Evolutionary conservation across 2,329 filamentous ascomycete genomes (phyloP), one percentile per base, ranked within the genome.

Genomic region (Arthrobotrys entomopaga): DNA sequence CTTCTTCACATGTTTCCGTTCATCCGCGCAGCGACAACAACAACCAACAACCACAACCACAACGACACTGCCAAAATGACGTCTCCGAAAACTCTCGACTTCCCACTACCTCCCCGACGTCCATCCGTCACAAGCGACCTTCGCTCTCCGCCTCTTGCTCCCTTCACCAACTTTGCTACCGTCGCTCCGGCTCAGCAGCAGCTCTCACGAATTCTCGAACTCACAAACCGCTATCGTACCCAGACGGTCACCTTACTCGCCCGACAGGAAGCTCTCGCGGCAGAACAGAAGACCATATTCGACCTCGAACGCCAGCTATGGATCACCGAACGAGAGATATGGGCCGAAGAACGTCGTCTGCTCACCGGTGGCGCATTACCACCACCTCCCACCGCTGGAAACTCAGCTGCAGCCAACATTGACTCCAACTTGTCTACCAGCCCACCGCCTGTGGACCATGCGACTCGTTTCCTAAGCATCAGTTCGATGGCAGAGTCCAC

Each of bases 261-360:
- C 1, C 64, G 71, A 4, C 71, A 75, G 52, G 71, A 75, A 49
- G 64, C 65, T 13, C 59, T 75, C 7, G 56, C 58, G 3, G 40
- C 52, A 3, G 71, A 75, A 34, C 71, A 75, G 53, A 75, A 70
- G 42, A 59, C 34, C 48, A 64, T 75, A 6, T 75, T 75, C 16
- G 71, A 75, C n/a, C 60, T 75, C 38, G 71, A 75, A 69, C 64
- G 71, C 16, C 64, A 75, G 46, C 59, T 75, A 56, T 75, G 71
- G 71, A 59, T 38, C 29, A 75, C 71, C 3, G 71, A 75, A 40
- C 57, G 71, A 8, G 64, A 69, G 20, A 75, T 75, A 52, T 75
- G 71, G 71, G 70, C 69, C 6, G 71, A 75, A 19, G 71, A 75
- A 29, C 53, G 65, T 11, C 71, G 71, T n/a, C 15, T 75, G 16